Conservation (phyloP, 768 basidiomycete genomes). For the Pulveroboletus frians region DNA sequence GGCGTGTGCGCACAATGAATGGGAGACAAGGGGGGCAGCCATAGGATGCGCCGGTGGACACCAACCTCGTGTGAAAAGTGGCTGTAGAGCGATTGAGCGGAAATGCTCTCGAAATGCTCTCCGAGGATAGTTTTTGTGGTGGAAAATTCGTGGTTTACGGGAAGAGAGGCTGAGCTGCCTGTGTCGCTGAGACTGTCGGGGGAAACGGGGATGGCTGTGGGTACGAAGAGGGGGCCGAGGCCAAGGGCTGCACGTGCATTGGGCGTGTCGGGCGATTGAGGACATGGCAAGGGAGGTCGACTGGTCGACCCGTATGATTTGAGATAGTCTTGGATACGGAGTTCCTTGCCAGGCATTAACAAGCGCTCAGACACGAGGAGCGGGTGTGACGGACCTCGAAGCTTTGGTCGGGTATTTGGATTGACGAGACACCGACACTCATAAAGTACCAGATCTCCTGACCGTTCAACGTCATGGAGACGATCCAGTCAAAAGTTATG, state of each 20-base stretch:
- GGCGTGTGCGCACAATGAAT: not conserved
- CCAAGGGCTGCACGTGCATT: conserved; percentile 40
- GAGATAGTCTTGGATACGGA: conserved; percentile 51
- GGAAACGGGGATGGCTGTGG: conserved; percentile 26
- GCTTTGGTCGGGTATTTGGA: conserved; percentile 14
- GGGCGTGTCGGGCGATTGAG: conserved; percentile 42
- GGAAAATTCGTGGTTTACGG: conserved; percentile 24
- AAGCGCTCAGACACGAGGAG: not conserved
- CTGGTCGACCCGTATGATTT: conserved; percentile 43
- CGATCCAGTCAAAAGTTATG: too few species aligned
- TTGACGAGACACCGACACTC: conserved; percentile 22
- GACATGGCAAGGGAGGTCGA: conserved; percentile 44
- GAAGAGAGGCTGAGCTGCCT: conserved; percentile 4
- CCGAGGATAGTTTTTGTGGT: conserved; percentile 16
- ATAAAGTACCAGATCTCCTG: conserved; percentile 24
- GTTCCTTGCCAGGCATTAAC: conserved; percentile 39
- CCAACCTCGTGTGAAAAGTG: conserved; percentile 42
- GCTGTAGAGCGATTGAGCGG: conserved; percentile 33
- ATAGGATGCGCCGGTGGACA: conserved; percentile 3
- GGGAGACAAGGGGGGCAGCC: not conserved
- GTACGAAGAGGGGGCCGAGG: conserved; percentile 50
- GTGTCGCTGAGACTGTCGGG: not conserved
- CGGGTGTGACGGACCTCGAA: conserved; percentile 23
- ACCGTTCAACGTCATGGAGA: conserved; percentile 11
- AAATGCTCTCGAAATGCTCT: conserved; percentile 37